Conservation (phyloP, 2,329 filamentous ascomycete genomes). For the Myriosclerotinia scirpicola region DNA sequence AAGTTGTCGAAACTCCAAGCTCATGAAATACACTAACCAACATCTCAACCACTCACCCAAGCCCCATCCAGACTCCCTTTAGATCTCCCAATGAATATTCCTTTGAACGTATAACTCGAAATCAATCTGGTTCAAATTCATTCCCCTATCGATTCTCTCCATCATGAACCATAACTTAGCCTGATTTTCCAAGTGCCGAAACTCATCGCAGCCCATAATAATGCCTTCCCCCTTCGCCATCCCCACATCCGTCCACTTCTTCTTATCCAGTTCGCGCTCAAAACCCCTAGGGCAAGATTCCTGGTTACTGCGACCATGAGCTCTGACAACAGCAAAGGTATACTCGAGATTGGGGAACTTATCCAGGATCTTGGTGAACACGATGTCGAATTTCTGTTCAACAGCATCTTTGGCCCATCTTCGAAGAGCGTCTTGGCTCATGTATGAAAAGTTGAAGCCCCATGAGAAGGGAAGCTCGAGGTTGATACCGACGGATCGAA, state of each 20-base stretch:
- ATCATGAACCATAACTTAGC: neutral
- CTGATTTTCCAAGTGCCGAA: neutral
- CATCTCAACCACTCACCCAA: neutral
- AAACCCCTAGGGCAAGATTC: too few species aligned
- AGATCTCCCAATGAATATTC: neutral
- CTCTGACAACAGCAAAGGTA: neutral
- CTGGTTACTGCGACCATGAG: neutral
- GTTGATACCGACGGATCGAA: conserved; percentile 13
- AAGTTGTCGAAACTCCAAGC: neutral
- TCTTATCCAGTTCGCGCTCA: neutral
- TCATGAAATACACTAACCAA: neutral
- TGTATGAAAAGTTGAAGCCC: neutral
- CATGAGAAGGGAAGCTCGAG: neutral
- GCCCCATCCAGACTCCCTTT: neutral
- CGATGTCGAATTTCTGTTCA: neutral
- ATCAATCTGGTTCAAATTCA: neutral
- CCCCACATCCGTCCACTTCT: neutral
- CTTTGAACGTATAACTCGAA: conserved; percentile 6
- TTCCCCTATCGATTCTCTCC: neutral
- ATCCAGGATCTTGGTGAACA: neutral
- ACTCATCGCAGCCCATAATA: neutral
- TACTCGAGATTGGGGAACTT: conserved; percentile 1
- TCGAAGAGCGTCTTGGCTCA: neutral
- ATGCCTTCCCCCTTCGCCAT: neutral
- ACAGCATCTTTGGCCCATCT: neutral